Conservation (phyloP, 805 yeast genomes). For the Saturnispora gosingensis region DNA sequence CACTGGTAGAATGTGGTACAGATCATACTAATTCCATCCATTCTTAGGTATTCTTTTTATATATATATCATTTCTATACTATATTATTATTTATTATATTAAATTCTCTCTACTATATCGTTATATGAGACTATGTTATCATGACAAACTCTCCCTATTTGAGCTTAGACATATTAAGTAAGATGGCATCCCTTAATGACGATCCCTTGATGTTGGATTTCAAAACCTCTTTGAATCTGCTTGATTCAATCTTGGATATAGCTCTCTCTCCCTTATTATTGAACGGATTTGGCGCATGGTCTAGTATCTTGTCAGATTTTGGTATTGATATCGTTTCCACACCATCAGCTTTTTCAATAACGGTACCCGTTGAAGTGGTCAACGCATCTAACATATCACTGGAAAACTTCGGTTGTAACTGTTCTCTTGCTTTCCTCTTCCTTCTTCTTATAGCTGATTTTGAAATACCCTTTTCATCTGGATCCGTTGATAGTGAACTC, state of each 20-base stretch:
- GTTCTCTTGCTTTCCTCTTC: constrained; percentile 52
- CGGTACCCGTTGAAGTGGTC: constrained; percentile 27
- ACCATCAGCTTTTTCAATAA: constrained; percentile 10
- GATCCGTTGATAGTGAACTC: constrained; percentile 17
- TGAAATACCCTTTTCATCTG: constrained; percentile 39
- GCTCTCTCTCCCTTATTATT: constrained; percentile 37
- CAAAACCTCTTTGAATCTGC: constrained; percentile 49
- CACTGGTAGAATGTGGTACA: constrained; percentile 80
- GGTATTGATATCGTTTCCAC: constrained; percentile 12
- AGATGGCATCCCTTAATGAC: constrained; percentile 40
- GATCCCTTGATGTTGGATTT: constrained; percentile 42
- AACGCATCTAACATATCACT: constrained; percentile 50
- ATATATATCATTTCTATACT: neutral
- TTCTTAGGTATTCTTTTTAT: constrained; percentile 1
- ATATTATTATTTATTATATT: constrained; percentile 1
- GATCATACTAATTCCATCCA: constrained; percentile 30
- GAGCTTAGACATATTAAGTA: constrained; percentile 19
- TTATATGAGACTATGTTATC: no score
- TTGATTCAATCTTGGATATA: constrained; percentile 37
- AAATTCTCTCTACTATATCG: neutral
- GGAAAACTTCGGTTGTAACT: constrained; percentile 55
- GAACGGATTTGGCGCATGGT: constrained; percentile 29
- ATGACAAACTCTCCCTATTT: neutral
- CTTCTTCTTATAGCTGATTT: constrained; percentile 59
- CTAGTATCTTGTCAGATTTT: constrained; percentile 28